Percentiles rank a stretch among this genome's conserved stretches.
phyloP scores from a whole-genome alignment of 23 red algal species.

The Rhodosorus marinus region DNA sequence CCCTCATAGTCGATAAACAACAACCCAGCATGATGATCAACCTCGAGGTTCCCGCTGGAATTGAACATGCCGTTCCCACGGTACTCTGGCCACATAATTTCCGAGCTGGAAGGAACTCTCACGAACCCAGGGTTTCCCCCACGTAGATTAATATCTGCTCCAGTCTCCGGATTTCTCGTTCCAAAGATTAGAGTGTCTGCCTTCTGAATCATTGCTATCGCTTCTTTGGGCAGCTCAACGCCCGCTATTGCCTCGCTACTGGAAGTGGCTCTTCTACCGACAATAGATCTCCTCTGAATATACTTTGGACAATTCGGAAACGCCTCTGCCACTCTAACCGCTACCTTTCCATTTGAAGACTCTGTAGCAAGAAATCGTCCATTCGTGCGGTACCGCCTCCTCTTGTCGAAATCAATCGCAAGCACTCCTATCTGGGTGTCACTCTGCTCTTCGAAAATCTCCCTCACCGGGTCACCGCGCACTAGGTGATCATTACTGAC shows the following conservation, averaged over 20 bases:
- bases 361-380: conserved; percentile 1
- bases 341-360: neutral
- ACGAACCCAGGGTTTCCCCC: conserved; percentile 47
- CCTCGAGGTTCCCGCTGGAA: conserved; percentile 29
- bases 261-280: neutral
- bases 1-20: conserved; percentile 15
- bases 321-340: conserved; percentile 16
- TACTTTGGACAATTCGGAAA: conserved; percentile 73
- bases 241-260: neutral
- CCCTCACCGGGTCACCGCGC: conserved; percentile 6
- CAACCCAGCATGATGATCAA: conserved; percentile 15
- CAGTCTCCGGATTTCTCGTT: conserved; percentile 9
- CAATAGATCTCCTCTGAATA: conserved; percentile 16
- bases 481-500: conserved; percentile 1
- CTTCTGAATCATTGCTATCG: neutral
- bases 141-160: conserved; percentile 24
- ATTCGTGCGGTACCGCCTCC: conserved; percentile 37
- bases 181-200: conserved; percentile 43
- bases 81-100: conserved; percentile 35
- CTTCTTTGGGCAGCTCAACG: neutral
- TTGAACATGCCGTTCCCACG: conserved; percentile 61
- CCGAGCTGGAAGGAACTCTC: neutral
- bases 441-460: neutral
- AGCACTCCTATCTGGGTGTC: conserved; percentile 11
- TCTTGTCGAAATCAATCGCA: conserved; percentile 16